Conservation (phyloP, 129 eudicot genomes). For the Apium graveolens region DNA sequence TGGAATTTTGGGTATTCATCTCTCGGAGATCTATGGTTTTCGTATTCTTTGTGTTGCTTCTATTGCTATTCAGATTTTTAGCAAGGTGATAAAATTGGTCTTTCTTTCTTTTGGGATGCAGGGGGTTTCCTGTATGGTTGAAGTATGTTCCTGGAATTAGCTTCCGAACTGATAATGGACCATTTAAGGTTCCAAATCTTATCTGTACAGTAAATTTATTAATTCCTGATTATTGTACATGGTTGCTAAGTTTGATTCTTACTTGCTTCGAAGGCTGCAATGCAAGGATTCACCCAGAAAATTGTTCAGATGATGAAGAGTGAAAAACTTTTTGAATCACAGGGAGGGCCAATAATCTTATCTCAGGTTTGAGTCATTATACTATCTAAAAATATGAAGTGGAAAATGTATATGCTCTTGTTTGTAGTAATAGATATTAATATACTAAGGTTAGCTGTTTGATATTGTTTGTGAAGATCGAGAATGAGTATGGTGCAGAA, state of each 20-base stretch:
- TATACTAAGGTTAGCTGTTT: neutral
- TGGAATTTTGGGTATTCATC: constrained; percentile 83
- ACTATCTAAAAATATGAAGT: neutral
- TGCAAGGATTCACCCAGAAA: constrained; percentile 85
- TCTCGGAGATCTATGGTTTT: neutral
- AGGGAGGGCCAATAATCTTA: constrained; percentile 91
- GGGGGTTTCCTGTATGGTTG: constrained; percentile 99
- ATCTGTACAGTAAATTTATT: neutral
- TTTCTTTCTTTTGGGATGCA: constrained; percentile 21
- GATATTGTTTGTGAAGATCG: constrained; percentile 41
- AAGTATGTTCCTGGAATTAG: constrained; percentile 96
- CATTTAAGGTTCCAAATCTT: constrained; percentile 50
- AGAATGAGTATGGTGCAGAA: constrained; percentile 79
- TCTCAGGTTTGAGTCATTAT: constrained; percentile 55
- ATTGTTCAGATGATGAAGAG: constrained; percentile 82
- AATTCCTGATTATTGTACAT: neutral
- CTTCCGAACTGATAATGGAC: constrained; percentile 89
- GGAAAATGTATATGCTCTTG: neutral
- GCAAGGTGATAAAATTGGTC: neutral
- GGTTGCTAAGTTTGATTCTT: neutral
- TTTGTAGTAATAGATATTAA: neutral
- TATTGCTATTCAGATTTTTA: neutral
- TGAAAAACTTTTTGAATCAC: constrained; percentile 66
- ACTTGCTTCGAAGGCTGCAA: constrained; percentile 57
- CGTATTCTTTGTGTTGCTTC: neutral